phyloP scores from a whole-genome alignment of 805 yeast species.

The Candida corydali region DNA sequence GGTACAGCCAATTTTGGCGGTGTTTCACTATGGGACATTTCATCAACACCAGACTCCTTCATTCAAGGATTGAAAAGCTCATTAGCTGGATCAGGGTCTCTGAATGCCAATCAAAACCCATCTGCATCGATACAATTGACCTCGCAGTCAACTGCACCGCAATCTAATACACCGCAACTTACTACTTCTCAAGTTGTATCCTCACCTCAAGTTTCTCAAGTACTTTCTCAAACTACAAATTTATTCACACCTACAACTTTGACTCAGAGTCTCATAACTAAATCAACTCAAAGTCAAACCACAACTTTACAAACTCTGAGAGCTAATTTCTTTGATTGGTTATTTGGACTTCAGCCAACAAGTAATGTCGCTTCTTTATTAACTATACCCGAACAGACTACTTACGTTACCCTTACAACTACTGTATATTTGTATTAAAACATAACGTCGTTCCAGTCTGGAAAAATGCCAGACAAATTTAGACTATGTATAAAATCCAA shows the following conservation, averaged over 20 bases:
- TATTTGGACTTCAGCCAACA: background rate
- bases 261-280: too few relatives aligned
- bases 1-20: conserved; percentile 30
- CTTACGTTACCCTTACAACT: conserved; percentile 6
- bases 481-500: conserved; percentile 16
- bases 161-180: background rate
- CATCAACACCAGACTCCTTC: conserved; percentile 17
- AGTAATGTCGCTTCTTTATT: background rate
- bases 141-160: background rate
- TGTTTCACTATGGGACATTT: conserved; percentile 34
- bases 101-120: too few relatives aligned
- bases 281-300: background rate
- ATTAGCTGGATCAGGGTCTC: background rate
- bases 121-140: background rate
- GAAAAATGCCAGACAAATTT: conserved; percentile 15
- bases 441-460: conserved; percentile 15
- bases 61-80: conserved; percentile 1
- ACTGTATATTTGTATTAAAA: conserved; percentile 1
- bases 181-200: background rate
- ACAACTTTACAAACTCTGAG: background rate
- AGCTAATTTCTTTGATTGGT: background rate
- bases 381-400: background rate
- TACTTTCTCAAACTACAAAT: too few relatives aligned
- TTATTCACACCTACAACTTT: too few relatives aligned
- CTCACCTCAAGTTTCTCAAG: background rate